Evolutionary conservation across 352 stramenopile genomes (phyloP), one percentile per base, ranked within the genome.

Genomic region (Lagenidium giganteum): DNA sequence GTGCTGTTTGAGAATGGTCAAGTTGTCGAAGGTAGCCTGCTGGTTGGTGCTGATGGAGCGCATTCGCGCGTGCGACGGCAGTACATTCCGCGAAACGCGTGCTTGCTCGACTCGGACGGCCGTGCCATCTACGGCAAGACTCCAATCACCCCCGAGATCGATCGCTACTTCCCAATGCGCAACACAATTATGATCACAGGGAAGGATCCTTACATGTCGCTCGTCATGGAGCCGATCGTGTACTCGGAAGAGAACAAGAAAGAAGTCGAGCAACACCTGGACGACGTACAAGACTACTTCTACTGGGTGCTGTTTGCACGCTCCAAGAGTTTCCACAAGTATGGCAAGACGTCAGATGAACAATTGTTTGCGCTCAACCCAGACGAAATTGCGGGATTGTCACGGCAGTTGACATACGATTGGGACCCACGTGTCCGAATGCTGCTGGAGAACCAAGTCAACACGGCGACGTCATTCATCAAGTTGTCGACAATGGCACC

Each of bases 101-200:
- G 57, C 3, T 47, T 87, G 12, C 47, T 87, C 12, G 74, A 87
- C 54, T 83, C 68, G 13, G 74, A 84, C 36, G 71, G 68, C 14
- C 62, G 67, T 1, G 74, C 69, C 11, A 83, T 87, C 44, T 87
- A 87, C 54, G 74, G 74, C 30, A 87, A 84, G 53, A 84, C 74
- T 5, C 54, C 61, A 1, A 39, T 83, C 20, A 70, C 68, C 1
- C 57, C 68, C 0, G 68, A 74, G 40, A 60, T 87, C 17, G 65
- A 79, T 30, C 49, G 40, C 46, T 69, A 65, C 39, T 70, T 83
- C 21, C 46, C 74, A 12, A 63, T 57, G 1, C 53, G 66, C n/a
- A 54, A 55, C 39, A 87, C 60, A 17, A 84, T 70, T 0, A 53
- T 83, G 40, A 45, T 79, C 14, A 57, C 64, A 28, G 65, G 58